These are phyloP conservation scores for Cordyceps cicadae DNA, from an alignment of 2,329 filamentous ascomycete species.

Conservation along the genomic window DNA sequence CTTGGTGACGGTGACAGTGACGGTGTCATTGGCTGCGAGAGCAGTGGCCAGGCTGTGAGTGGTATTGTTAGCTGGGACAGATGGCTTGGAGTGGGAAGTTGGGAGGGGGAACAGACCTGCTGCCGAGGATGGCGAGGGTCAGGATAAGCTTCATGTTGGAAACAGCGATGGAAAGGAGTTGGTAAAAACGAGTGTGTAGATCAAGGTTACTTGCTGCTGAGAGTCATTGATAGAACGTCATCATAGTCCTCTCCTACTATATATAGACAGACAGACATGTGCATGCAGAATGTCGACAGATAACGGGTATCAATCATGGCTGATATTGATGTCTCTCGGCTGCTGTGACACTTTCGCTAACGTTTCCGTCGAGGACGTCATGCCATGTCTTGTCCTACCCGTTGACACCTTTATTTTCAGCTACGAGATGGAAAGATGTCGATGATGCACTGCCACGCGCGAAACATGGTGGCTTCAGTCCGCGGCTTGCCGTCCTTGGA, in stretches of 20 bases:
- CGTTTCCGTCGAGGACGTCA: neutral
- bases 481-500: no score
- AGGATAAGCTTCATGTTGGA: slow-evolving; percentile 1
- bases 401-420: neutral
- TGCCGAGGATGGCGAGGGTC: neutral
- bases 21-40: slow-evolving; percentile 18
- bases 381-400: neutral
- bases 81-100: neutral
- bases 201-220: neutral
- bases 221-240: neutral
- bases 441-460: no score
- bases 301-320: neutral
- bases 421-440: no score
- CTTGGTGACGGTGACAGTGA: slow-evolving; percentile 24
- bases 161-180: neutral
- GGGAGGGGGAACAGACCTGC: neutral
- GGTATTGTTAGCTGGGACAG: slow-evolving; percentile 10
- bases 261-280: neutral
- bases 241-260: neutral
- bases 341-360: slow-evolving; percentile 4
- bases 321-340: neutral
- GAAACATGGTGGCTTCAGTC: no score
- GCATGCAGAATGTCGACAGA: neutral
- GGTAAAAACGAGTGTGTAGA: slow-evolving; percentile 4
- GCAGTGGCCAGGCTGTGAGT: slow-evolving; percentile 14